Evolutionary conservation across 805 yeast genomes (phyloP), one percentile per base, ranked within the genome.

Genomic region (Suhomyces sp.): DNA sequence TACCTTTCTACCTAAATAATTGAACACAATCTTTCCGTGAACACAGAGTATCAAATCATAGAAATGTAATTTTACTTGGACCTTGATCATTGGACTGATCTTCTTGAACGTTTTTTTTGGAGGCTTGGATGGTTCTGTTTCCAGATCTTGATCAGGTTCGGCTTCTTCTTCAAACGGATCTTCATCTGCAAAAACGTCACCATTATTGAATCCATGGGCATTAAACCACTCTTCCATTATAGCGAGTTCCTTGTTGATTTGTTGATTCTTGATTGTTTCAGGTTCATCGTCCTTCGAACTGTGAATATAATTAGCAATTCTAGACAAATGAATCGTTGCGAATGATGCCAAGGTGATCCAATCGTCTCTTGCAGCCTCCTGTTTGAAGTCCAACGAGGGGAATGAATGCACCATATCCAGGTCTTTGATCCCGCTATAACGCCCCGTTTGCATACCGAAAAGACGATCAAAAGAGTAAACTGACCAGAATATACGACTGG

Each of bases 401-500:
- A 47, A 63, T 3, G 36, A 46, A 4, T 65, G 47, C n/a, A 53
- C 49, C 15, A 68, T 53, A 33, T 70, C 74, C 10, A 52, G 53
- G 15, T 63, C 70, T 12, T 50, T 42, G 21, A 60, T 53, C 19
- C 58, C 62, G 50, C 56, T 59, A 30, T 61, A 57, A 28, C 77
- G 56, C 1, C 83, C 84, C 24, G 68, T 63, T 39, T 76, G 82
- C 26, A 77, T 55, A 4, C 75, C 76, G 40, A 76, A 52, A 11
- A 77, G 40, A 40, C 78, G 62, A 46, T 79, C 86, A 58, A 74
- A 59, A 1, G 75, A 65, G 45, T 70, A 79, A 5, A 72, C 74
- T 14, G 69, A 43, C 78, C 81, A 78, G 48, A 74, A 79, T 1
- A 78, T 66, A 31, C 82, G 59, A 44, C 61, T 61, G 1, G 76